Evolutionary conservation across 75 land plant species (phyloP), one percentile per base, ranked within the genome.

Genomic region (Chamaecyparis obtusa): DNA sequence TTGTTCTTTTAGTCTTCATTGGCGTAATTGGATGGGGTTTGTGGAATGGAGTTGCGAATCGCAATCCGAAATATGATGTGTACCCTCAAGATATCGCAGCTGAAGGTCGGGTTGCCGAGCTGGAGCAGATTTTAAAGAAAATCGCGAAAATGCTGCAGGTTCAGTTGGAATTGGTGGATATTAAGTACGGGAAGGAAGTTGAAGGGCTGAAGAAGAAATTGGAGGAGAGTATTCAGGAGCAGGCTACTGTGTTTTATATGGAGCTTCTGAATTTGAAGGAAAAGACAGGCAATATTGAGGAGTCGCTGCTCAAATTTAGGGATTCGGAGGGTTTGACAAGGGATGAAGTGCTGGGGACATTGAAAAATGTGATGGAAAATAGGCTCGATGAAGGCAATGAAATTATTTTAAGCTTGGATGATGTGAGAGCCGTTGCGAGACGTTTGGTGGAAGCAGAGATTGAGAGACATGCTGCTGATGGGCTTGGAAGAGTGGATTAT

Each of bases 381-480:
- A 90, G 86, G 55, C 89, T 86, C 21, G 84, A 60, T 9, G 95
- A 90, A 36, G 78, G 60, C 5, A 86, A 71, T 46, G 86, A 64
- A 88, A 3, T 85, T n/a, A n/a, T 92, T 43, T 71, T 93, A 64
- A 94, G 91, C 85, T 89, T 97, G 88, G 96, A 97, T 87, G 94
- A 95, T 54, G 89, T 98, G 14, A 90, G 93, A 72, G 89, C 90
- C 5, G 90, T 87, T 80, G 97, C 98, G 0, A 95, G 92, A 87
- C 89, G 93, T 33, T 85, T 96, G 36, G 90, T 98, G 64, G 91
- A 91, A 87, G 91, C 86, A 74, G 99, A 98, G 89, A 91, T 98
- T 56, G 94, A 94, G 88, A 95, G 87, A 89, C 99, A 98, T 91
- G 93, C 95, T 19, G 99, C 99, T 17, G 99, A 98, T 92, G 99